Base-by-base conservation (phyloP, 2,329 filamentous ascomycete genomes). In the Calonectria naviculata region DNA sequence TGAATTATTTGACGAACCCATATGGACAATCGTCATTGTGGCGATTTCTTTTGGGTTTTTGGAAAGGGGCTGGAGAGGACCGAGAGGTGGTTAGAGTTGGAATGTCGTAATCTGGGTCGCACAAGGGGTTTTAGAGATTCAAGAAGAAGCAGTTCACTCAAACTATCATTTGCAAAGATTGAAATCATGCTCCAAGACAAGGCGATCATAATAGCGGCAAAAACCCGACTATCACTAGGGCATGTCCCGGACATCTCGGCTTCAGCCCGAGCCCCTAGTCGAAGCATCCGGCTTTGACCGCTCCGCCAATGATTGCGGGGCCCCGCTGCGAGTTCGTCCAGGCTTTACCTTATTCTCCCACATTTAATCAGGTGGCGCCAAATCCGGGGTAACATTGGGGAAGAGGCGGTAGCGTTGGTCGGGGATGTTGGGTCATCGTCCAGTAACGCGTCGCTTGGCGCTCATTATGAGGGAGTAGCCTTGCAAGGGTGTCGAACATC, bases 1-100 rank as follows among this genome's bases (percentile, higher is more conserved):
- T 19, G 7, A 60, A n/a, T 28, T 12, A 15, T n/a, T 15, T 15
- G 13, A 29, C 56, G 26, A 42, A 61, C 56, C 61, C 44, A 64
- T 64, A n/a, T 64, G 61, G n/a, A 64, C 61, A 17, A 64, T 47
- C 5, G 61, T 64, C 61, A 47, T 61, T 10, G 7, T 42, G 17
- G 31, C n/a, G 34, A 42, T 28, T 19, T 44, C 15, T 29, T 0
- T 61, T n/a, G n/a, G n/a, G n/a, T n/a, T n/a, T n/a, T n/a, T 17
- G 36, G 36, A 61, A 26, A 60, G 19, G 15, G 1, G 7, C 46
- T 10, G n/a, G 21, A n/a, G 19, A n/a, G n/a, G n/a, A n/a, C n/a
- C n/a, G n/a, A n/a, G n/a, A n/a, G n/a, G n/a, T n/a, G n/a, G n/a
- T n/a, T n/a, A n/a, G 19, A n/a, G 6, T 44, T 21, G n/a, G 7